phyloP scores from a whole-genome alignment of 768 basidiomycete genomes.

The Amanita pseudoporphyria region DNA sequence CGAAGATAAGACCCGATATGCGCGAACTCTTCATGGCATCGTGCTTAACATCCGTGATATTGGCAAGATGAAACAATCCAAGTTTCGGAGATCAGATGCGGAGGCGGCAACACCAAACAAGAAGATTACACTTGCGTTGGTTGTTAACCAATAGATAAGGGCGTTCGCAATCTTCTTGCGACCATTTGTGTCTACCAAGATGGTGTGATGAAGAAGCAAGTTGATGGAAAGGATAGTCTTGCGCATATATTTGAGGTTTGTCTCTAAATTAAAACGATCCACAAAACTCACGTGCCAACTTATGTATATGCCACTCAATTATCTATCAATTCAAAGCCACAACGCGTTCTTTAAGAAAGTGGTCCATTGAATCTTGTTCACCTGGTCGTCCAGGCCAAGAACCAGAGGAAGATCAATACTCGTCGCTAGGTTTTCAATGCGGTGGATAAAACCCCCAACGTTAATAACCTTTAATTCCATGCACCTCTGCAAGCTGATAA shows the following conservation, averaged over 20 bases:
- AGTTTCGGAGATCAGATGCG: slow-evolving; percentile 77
- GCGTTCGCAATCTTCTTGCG: slow-evolving; percentile 77
- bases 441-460: slow-evolving; percentile 72
- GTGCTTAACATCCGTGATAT: slow-evolving; percentile 98
- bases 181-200: slow-evolving; percentile 93
- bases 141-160: slow-evolving; percentile 95
- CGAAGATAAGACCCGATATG: slow-evolving; percentile 90
- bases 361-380: slow-evolving; percentile 91
- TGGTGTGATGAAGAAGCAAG: slow-evolving; percentile 89
- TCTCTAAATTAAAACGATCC: neutral
- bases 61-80: slow-evolving; percentile 91
- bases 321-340: slow-evolving; percentile 88
- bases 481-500: neutral
- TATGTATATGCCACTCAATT: slow-evolving; percentile 87
- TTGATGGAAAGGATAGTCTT: slow-evolving; percentile 81
- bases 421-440: slow-evolving; percentile 97
- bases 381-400: slow-evolving; percentile 85
- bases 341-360: slow-evolving; percentile 78
- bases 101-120: slow-evolving; percentile 74
- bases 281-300: neutral
- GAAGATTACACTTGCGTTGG: slow-evolving; percentile 82
- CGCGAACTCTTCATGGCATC: slow-evolving; percentile 87
- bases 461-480: slow-evolving; percentile 18
- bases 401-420: slow-evolving; percentile 93
- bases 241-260: slow-evolving; percentile 92